Percentiles rank a stretch among this genome's conserved stretches.
Conservation (phyloP, 257 asterid species). For the Forsythia suspensa region DNA sequence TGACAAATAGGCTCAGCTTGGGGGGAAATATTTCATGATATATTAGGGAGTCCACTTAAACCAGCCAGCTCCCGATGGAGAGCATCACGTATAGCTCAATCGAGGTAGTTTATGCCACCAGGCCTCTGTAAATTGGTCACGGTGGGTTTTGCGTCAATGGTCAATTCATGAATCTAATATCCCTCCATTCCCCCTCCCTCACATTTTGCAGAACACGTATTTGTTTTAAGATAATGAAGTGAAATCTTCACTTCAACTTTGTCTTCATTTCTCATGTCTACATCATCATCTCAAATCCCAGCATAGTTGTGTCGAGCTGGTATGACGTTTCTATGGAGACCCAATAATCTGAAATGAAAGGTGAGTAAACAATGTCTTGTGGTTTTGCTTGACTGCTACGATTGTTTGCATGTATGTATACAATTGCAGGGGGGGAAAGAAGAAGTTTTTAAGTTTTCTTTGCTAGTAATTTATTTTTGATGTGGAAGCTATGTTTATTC, state of each 20-base stretch:
- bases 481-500: background rate
- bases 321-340: background rate
- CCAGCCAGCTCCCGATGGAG: background rate
- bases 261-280: background rate
- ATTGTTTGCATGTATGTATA: background rate
- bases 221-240: background rate
- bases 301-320: background rate
- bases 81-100: background rate
- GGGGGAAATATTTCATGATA: background rate
- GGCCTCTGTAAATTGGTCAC: slow-evolving; percentile 3
- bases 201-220: background rate
- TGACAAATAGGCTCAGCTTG: slow-evolving; percentile 20
- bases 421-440: background rate
- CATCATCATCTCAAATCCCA: background rate
- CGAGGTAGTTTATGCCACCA: slow-evolving; percentile 8
- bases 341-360: background rate
- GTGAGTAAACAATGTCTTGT: background rate
- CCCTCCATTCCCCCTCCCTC: background rate
- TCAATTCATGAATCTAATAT: background rate
- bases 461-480: background rate
- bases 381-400: background rate
- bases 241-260: background rate
- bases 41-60: background rate
- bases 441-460: background rate
- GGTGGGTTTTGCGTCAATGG: background rate